These are phyloP conservation scores for Schwanniomyces polymorphus DNA, from an alignment of 805 yeast species.

Conservation along the genomic window DNA sequence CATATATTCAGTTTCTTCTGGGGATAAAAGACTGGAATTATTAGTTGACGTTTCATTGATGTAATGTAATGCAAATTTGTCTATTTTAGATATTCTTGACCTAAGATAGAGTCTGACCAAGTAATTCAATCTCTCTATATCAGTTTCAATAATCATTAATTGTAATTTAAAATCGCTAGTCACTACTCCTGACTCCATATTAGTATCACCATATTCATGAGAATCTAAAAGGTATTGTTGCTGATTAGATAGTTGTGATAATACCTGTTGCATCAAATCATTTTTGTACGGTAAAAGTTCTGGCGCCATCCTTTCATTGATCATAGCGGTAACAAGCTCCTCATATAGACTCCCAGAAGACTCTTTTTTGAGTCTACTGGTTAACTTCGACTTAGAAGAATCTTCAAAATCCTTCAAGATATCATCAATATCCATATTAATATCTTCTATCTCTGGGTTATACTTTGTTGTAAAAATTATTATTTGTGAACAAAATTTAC, in stretches of 20 bases:
- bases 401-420: constrained; percentile 65
- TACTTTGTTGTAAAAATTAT: not conserved
- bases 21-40: constrained; percentile 39
- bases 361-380: constrained; percentile 11
- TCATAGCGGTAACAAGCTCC: constrained; percentile 65
- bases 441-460: too few species aligned
- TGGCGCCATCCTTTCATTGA: constrained; percentile 83
- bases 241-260: constrained; percentile 63
- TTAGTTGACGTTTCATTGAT: constrained; percentile 34
- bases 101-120: constrained; percentile 79
- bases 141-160: constrained; percentile 85
- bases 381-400: constrained; percentile 10
- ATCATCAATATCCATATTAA: constrained; percentile 59
- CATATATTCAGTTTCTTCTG: constrained; percentile 66
- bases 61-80: constrained; percentile 62
- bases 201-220: constrained; percentile 66
- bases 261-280: constrained; percentile 54
- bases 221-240: constrained; percentile 76
- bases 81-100: constrained; percentile 74
- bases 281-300: constrained; percentile 78
- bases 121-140: constrained; percentile 83
- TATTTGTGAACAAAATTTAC: not conserved
- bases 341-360: constrained; percentile 33
- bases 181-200: constrained; percentile 35
- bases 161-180: constrained; percentile 66